These are phyloP conservation scores for Suhomyces panamericanus DNA, from an alignment of 1,139 yeast species.

Conservation along the genomic window DNA sequence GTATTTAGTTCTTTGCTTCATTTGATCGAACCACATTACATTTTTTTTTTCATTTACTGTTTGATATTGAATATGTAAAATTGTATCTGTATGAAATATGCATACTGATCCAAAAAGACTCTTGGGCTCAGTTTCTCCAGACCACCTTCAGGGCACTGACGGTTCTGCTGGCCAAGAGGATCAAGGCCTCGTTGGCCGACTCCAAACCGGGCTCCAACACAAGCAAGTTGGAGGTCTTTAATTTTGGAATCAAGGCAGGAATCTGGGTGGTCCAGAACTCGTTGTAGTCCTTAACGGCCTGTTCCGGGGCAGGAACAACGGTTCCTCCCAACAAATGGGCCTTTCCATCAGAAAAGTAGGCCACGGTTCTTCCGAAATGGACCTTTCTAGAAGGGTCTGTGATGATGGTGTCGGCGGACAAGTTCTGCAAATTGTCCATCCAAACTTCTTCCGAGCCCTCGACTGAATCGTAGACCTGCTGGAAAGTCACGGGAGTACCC, in stretches of 20 bases:
- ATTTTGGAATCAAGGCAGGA: constrained; percentile 19
- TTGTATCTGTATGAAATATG: not conserved
- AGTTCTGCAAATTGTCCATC: constrained; percentile 24
- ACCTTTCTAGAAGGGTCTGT: constrained; percentile 25
- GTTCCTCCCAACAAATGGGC: constrained; percentile 21
- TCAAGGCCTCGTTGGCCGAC: constrained; percentile 28
- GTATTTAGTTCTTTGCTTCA: too few relatives aligned
- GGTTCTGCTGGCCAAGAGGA: constrained; percentile 18
- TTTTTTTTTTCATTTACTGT: not conserved
- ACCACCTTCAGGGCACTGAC: constrained; percentile 7
- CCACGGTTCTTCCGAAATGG: constrained; percentile 30
- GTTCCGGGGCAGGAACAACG: constrained; percentile 20
- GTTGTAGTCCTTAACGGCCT: constrained; percentile 18
- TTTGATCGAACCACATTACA: too few relatives aligned
- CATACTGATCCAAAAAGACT: not conserved
- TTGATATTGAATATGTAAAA: not conserved
- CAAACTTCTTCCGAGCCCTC: constrained; percentile 30
- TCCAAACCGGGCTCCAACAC: constrained; percentile 30
- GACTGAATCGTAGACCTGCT: constrained; percentile 44
- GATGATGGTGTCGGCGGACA: constrained; percentile 9
- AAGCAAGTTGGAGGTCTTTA: constrained; percentile 24
- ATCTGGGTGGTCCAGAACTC: constrained; percentile 27
- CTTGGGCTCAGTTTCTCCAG: constrained; percentile 1
- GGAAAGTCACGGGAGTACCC: constrained; percentile 41
- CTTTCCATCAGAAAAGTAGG: constrained; percentile 36